A percentile compares a stretch with the other conserved stretches of the same genome.
Evolutionary conservation across 129 eudicot species (phyloP).

Genomic region (Oenanthe sinensis): DNA sequence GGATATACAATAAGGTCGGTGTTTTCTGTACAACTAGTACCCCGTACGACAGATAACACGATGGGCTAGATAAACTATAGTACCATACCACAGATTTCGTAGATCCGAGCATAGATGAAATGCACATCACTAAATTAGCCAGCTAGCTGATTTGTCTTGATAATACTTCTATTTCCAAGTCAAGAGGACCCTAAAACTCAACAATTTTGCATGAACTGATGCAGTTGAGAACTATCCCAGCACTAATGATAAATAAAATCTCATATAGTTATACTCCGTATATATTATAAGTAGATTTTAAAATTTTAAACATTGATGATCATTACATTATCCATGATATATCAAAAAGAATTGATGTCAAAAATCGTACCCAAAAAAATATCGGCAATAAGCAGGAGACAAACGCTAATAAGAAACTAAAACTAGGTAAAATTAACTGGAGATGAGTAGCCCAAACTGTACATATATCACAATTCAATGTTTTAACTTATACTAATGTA

Average conservation of each 20-base stretch:
- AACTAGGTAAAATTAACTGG: background rate
- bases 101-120: background rate
- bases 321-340: too few relatives aligned
- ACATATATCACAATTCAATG: background rate
- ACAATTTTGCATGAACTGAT: background rate
- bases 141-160: background rate
- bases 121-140: background rate
- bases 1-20: background rate
- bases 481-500: background rate
- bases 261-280: too few relatives aligned
- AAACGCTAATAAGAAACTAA: background rate
- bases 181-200: background rate
- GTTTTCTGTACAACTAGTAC: background rate
- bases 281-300: too few relatives aligned
- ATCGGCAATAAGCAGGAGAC: too few relatives aligned
- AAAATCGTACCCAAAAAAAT: background rate
- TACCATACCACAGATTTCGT: background rate
- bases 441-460: background rate
- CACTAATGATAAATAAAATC: background rate
- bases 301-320: too few relatives aligned
- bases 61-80: background rate
- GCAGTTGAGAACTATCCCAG: background rate
- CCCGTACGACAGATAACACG: background rate
- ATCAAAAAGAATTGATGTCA: too few relatives aligned
- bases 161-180: background rate